These are phyloP conservation scores for Lenzites betulinus DNA, from an alignment of 768 basidiomycete species.

Conservation along the genomic window DNA sequence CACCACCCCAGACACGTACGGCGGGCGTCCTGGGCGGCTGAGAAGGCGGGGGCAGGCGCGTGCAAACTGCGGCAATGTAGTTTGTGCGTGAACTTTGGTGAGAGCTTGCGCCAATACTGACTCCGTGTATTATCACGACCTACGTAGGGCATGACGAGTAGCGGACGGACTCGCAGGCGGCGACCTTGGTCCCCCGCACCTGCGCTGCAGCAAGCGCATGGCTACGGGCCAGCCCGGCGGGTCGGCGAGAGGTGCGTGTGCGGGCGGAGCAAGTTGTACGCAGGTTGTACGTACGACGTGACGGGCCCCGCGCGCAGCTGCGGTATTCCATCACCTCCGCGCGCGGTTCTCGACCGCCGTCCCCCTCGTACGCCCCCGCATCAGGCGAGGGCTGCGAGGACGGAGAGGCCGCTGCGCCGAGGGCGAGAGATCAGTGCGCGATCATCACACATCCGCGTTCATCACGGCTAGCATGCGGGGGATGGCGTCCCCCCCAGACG, in stretches of 20 bases:
- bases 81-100: too few relatives aligned
- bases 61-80: too few relatives aligned
- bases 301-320: constrained; percentile 7
- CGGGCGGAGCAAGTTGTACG: neutral
- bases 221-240: constrained; percentile 10
- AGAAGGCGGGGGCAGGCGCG: too few relatives aligned
- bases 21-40: too few relatives aligned
- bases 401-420: neutral
- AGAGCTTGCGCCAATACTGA: too few relatives aligned
- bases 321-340: constrained; percentile 7
- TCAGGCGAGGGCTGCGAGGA: neutral
- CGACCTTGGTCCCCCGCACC: neutral
- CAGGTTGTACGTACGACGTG: constrained; percentile 11
- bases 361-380: neutral
- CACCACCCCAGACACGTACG: too few relatives aligned
- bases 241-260: neutral
- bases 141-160: too few relatives aligned
- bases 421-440: neutral
- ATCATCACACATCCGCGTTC: neutral
- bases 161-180: too few relatives aligned
- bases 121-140: too few relatives aligned
- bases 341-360: constrained; percentile 4
- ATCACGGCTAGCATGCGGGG: neutral
- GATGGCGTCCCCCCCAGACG: too few relatives aligned
- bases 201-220: neutral